Evolutionary conservation across 768 basidiomycete genomes (phyloP), one percentile per base, ranked within the genome.

Genomic region (Leucocoprinus birnbaumii): DNA sequence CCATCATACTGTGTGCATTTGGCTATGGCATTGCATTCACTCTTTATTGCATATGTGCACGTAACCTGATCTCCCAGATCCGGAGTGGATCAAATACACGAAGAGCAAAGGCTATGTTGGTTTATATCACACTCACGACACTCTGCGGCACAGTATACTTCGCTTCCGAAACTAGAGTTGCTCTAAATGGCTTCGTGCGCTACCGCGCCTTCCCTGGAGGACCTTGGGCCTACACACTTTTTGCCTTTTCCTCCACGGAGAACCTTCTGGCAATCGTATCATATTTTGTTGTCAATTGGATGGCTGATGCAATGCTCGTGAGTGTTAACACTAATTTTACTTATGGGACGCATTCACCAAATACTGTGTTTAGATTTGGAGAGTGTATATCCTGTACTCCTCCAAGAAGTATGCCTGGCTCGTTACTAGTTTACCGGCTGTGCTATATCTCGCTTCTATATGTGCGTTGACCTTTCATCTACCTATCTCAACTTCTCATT

Each of bases 141-240:
- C 11, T 52, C 31, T 46, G 44, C 14, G 53, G 44, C 18, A 47
- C 48, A 18, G 10, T 59, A 14, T 56, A 59, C 45, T 16, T 48
- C 16, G 53, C 53, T 4, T 44, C 45, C n/a, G 50, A 44, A 16
- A 25, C 49, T 8, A 38, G 49, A 6, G 31, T 51, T 16, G 50
- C 56, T 13, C 61, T 59, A 31, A 51, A 60, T 41, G 46, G 46
- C n/a, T 62, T 54, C 40, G 58, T 62, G 27, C 55, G 59, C 31
- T 50, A 60, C 18, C 61, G 61, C 1, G 58, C 59, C 46, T 60
- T 46, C 35, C 61, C 61, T 34, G 57, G 51, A 14, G 61, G 61
- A 18, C 57, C 57, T 3, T 55, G 52, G 14, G 54, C 47, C n/a
- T 62, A 52, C 21, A 56, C 55, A 6, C 13, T 51, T 3, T 21